Conservation (phyloP, 345 rosid species). For the Salix koriyanagi region DNA sequence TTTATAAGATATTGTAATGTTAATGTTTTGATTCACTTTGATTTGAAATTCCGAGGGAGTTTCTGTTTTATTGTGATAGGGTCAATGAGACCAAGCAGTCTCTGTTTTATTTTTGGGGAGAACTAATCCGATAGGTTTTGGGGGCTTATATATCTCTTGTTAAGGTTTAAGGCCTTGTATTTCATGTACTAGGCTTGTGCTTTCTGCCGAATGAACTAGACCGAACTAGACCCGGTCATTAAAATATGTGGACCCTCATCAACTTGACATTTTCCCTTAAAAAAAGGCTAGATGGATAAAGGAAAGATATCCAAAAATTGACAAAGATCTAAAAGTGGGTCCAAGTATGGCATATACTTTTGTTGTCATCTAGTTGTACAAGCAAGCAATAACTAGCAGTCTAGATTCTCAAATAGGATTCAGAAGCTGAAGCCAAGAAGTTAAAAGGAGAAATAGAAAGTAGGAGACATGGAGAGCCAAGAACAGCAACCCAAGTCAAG, state of each 20-base stretch:
- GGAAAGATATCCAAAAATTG: neutral
- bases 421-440: neutral
- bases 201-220: neutral
- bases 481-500: constrained; percentile 49
- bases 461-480: constrained; percentile 33
- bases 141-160: neutral
- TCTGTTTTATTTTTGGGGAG: too few relatives aligned
- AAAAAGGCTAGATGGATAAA: neutral
- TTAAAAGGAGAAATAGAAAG: neutral
- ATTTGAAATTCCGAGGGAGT: neutral
- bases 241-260: neutral
- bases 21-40: neutral
- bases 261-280: neutral
- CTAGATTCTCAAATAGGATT: neutral
- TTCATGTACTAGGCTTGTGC: neutral
- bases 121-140: too few relatives aligned
- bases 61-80: too few relatives aligned
- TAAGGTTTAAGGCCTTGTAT: neutral
- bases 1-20: neutral
- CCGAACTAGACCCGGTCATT: neutral
- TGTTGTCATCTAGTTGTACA: neutral
- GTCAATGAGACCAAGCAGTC: too few relatives aligned
- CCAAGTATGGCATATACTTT: neutral
- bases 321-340: constrained; percentile 1
- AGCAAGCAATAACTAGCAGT: neutral